Percentiles rank a stretch among this genome's conserved stretches.
phyloP scores from a whole-genome alignment of 2,329 filamentous ascomycete genomes.

The Penicillium sp. region DNA sequence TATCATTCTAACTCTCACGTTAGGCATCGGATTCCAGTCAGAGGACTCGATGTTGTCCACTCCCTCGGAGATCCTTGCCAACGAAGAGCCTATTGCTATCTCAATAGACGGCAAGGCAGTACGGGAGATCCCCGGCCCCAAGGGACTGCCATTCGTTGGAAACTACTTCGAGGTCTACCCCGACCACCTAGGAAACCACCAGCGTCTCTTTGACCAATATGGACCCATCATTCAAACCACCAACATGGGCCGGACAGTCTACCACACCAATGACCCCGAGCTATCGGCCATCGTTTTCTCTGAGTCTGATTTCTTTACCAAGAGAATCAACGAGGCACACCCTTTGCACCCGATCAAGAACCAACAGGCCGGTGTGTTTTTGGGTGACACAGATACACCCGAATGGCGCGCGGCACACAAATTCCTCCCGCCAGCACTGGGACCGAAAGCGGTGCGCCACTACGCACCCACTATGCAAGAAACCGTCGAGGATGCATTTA shows the following conservation, averaged over 20 bases:
- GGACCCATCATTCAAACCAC: slow-evolving; percentile 53
- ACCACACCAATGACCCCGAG: slow-evolving; percentile 53
- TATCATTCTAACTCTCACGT: background rate
- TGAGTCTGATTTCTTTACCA: slow-evolving; percentile 55
- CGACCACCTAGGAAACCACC: slow-evolving; percentile 58
- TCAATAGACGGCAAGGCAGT: slow-evolving; percentile 31
- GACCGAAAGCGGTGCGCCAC: slow-evolving; percentile 22
- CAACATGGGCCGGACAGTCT: slow-evolving; percentile 52
- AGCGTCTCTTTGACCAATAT: slow-evolving; percentile 54
- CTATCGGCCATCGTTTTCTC: slow-evolving; percentile 49
- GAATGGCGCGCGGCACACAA: slow-evolving; percentile 54
- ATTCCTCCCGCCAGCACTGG: slow-evolving; percentile 40
- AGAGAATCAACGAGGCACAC: slow-evolving; percentile 44
- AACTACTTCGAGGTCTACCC: slow-evolving; percentile 57
- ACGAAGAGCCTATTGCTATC: slow-evolving; percentile 20
- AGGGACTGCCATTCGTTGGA: slow-evolving; percentile 44
- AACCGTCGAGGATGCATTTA: slow-evolving; percentile 52
- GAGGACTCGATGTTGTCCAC: slow-evolving; percentile 9
- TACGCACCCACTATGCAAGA: slow-evolving; percentile 60
- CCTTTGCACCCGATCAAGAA: slow-evolving; percentile 32
- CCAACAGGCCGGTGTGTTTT: slow-evolving; percentile 31
- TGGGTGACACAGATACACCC: slow-evolving; percentile 33
- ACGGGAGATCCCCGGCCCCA: slow-evolving; percentile 23
- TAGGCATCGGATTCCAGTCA: slow-evolving; percentile 24
- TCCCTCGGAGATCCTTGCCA: slow-evolving; percentile 12